A percentile compares a stretch with the other conserved stretches of the same genome.
Evolutionary conservation across 1,139 yeast genomes (phyloP).

Genomic region (Candida frijolesensis): DNA sequence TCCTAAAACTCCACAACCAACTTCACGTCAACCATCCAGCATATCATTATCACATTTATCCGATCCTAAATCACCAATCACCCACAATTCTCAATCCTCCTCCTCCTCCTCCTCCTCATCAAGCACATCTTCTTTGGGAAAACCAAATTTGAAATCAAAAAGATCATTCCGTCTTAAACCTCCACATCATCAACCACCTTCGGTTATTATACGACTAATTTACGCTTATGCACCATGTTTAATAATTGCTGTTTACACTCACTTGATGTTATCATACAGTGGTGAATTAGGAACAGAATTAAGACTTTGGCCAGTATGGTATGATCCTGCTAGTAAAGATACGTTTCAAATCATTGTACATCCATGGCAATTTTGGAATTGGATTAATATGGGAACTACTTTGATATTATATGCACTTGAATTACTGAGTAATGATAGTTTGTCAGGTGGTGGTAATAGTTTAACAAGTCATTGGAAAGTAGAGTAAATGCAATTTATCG

Average conservation of each 20-base stretch:
- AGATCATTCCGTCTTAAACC: conserved; percentile 20
- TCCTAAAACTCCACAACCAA: conserved; percentile 29
- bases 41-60: conserved; percentile 12
- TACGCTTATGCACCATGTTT: conserved; percentile 93
- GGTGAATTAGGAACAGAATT: conserved; percentile 70
- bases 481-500: too few species aligned
- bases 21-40: conserved; percentile 18
- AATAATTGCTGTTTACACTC: conserved; percentile 92
- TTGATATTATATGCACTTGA: conserved; percentile 80
- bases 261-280: conserved; percentile 85
- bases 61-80: conserved; percentile 1
- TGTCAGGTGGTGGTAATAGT: conserved; percentile 32
- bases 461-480: conserved; percentile 48
- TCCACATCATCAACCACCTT: conserved; percentile 34
- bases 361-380: conserved; percentile 95
- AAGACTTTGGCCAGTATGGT: conserved; percentile 60
- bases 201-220: conserved; percentile 58
- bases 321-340: conserved; percentile 15
- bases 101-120: not conserved
- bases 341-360: conserved; percentile 49
- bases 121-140: not conserved
- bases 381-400: conserved; percentile 87
- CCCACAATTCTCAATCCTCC: conserved; percentile 18
- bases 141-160: conserved; percentile 7
- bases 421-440: conserved; percentile 48